Evolutionary conservation across 768 basidiomycete genomes (phyloP).

Genomic region (Suillus discolor): DNA sequence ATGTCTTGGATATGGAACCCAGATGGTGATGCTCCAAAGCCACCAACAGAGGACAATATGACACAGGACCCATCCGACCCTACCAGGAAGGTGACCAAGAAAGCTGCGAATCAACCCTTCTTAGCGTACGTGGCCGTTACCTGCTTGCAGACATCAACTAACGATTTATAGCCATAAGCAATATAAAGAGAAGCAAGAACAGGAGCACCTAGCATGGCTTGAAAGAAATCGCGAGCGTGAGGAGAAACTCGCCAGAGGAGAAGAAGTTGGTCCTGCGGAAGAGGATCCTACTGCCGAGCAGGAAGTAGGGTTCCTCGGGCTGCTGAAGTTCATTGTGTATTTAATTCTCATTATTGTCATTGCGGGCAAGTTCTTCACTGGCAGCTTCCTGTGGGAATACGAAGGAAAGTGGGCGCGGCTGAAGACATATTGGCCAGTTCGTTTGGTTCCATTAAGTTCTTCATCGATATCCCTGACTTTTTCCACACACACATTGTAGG

Average conservation of each 20-base stretch:
- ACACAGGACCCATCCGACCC: slow-evolving; percentile 66
- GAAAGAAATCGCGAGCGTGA: slow-evolving; percentile 72
- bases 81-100: slow-evolving; percentile 73
- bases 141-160: background rate
- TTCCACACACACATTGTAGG: slow-evolving; percentile 17
- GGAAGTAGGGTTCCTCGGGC: slow-evolving; percentile 63
- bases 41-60: slow-evolving; percentile 46
- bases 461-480: slow-evolving; percentile 3
- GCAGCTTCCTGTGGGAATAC: slow-evolving; percentile 86
- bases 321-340: slow-evolving; percentile 72
- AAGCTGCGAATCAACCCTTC: slow-evolving; percentile 85
- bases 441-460: slow-evolving; percentile 19
- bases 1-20: slow-evolving; percentile 74
- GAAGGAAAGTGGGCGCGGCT: slow-evolving; percentile 62
- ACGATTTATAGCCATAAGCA: slow-evolving; percentile 56
- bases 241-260: slow-evolving; percentile 73
- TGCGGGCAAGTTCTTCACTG: slow-evolving; percentile 82
- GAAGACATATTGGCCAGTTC: slow-evolving; percentile 67
- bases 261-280: slow-evolving; percentile 72
- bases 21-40: slow-evolving; percentile 38
- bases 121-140: slow-evolving; percentile 60
- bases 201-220: slow-evolving; percentile 63
- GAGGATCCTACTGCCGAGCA: slow-evolving; percentile 70
- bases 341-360: slow-evolving; percentile 54
- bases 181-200: slow-evolving; percentile 64